Evolutionary conservation across 352 stramenopile genomes (phyloP).

Genomic region (Globisporangium nunn): DNA sequence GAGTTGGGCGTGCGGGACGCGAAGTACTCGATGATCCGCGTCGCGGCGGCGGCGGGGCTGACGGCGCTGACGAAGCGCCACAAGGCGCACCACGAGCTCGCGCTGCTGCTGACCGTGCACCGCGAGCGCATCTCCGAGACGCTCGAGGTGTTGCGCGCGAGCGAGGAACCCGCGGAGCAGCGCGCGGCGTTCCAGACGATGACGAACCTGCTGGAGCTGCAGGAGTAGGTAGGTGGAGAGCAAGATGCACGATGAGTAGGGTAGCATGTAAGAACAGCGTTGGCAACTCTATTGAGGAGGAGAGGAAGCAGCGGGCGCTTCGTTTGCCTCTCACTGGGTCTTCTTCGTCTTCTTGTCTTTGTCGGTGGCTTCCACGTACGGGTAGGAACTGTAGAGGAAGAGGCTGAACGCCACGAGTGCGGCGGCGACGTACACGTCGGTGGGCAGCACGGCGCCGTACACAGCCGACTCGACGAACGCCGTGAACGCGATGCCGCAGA

Average conservation of each 20-base stretch:
- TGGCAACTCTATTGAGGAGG: background rate
- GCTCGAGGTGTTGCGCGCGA: slow-evolving; percentile 34
- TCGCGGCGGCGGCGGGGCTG: slow-evolving; percentile 45
- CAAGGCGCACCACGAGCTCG: slow-evolving; percentile 21
- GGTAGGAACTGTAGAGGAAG: slow-evolving; percentile 68
- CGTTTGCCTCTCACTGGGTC: background rate
- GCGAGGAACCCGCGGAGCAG: slow-evolving; percentile 58
- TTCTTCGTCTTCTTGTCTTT: background rate
- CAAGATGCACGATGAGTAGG: background rate
- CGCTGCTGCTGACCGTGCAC: slow-evolving; percentile 39
- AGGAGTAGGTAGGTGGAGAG: background rate
- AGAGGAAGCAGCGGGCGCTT: no score
- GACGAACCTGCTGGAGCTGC: slow-evolving; percentile 28
- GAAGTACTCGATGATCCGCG: slow-evolving; percentile 69
- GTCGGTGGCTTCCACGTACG: slow-evolving; percentile 24
- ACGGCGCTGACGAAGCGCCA: slow-evolving; percentile 32
- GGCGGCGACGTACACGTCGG: slow-evolving; percentile 63
- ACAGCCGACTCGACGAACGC: slow-evolving; percentile 70
- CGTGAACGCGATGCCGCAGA: slow-evolving; percentile 85
- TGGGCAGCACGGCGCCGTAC: slow-evolving; percentile 51
- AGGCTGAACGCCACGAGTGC: slow-evolving; percentile 60
- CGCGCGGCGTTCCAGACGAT: slow-evolving; percentile 46
- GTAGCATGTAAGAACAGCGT: background rate
- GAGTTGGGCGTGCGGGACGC: slow-evolving; percentile 48
- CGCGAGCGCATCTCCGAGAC: slow-evolving; percentile 34